Evolutionary conservation across 345 rosid species (phyloP).

Genomic region (Geranium brycei): DNA sequence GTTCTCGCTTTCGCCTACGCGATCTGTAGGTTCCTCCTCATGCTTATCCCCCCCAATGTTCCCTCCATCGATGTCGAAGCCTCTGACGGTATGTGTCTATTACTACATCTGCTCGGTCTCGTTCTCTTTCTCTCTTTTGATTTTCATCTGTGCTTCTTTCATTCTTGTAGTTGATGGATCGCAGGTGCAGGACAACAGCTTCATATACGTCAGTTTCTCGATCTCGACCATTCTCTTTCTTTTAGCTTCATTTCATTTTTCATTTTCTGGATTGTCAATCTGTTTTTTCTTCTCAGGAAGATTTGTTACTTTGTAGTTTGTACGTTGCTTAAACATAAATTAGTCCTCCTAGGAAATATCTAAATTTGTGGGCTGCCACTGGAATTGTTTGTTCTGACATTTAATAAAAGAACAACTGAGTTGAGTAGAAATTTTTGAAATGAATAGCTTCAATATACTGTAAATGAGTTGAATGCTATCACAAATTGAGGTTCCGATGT

Average conservation of each 20-base stretch:
- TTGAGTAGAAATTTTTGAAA: neutral
- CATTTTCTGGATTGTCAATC: slow-evolving; percentile 4
- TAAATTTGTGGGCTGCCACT: neutral
- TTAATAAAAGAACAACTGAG: neutral
- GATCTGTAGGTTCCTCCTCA: slow-evolving; percentile 71
- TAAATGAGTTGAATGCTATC: neutral
- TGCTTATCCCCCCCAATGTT: slow-evolving; percentile 86
- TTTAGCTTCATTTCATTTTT: slow-evolving; percentile 3
- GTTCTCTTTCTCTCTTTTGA: slow-evolving; percentile 3
- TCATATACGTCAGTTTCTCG: slow-evolving; percentile 64
- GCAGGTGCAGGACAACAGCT: slow-evolving; percentile 71
- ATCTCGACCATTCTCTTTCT: slow-evolving; percentile 2
- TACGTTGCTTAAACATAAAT: no score
- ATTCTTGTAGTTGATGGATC: slow-evolving; percentile 52
- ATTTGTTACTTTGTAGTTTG: no score
- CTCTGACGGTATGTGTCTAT: slow-evolving; percentile 56
- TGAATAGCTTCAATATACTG: neutral
- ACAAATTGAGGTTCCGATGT: neutral
- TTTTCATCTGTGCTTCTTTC: slow-evolving; percentile 2
- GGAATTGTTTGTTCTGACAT: neutral
- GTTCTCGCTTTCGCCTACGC: slow-evolving; percentile 79
- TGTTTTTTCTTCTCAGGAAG: neutral
- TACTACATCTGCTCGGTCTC: neutral
- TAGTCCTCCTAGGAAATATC: neutral
- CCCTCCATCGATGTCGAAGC: slow-evolving; percentile 92